Percentiles rank a stretch among this genome's conserved stretches.
Conservation (phyloP, 768 basidiomycete genomes). For the Gymnopilus dilepis region DNA sequence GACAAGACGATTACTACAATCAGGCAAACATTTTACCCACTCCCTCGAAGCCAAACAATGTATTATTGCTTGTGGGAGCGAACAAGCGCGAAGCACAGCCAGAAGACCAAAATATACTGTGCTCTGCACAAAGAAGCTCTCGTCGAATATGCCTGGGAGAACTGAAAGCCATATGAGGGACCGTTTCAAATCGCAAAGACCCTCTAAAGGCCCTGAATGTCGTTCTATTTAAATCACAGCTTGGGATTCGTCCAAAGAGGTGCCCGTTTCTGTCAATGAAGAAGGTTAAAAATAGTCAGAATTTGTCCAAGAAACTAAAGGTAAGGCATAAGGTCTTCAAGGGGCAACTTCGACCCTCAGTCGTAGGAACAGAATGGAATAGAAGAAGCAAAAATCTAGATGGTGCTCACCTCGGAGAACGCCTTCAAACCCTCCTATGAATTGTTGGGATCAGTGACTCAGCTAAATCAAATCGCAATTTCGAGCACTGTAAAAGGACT, state of each 20-base stretch:
- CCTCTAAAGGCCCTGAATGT: not conserved
- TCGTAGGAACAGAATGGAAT: not conserved
- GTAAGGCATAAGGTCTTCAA: not conserved
- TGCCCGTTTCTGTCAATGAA: constrained; percentile 39
- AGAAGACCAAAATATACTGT: not conserved
- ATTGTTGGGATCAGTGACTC: constrained; percentile 11
- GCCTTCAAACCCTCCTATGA: constrained; percentile 72
- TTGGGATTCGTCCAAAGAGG: constrained; percentile 66
- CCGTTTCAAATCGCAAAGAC: not conserved
- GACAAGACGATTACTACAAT: not conserved
- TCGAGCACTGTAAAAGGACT: constrained; percentile 4
- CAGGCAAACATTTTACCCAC: not conserved
- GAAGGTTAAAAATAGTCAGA: not conserved
- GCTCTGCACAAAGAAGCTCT: not conserved
- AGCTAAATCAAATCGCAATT: not conserved
- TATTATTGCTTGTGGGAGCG: not conserved
- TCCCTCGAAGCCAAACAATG: not conserved
- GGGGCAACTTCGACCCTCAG: not conserved
- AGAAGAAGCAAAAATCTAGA: not conserved
- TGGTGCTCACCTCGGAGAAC: constrained; percentile 60
- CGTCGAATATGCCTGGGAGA: not conserved
- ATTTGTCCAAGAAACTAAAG: not conserved
- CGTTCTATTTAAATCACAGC: constrained; percentile 39
- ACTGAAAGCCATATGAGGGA: not conserved
- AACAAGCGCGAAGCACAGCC: not conserved